Conservation (phyloP, 495 filamentous ascomycete genomes). For the Staphylotrichum tortipilum region DNA sequence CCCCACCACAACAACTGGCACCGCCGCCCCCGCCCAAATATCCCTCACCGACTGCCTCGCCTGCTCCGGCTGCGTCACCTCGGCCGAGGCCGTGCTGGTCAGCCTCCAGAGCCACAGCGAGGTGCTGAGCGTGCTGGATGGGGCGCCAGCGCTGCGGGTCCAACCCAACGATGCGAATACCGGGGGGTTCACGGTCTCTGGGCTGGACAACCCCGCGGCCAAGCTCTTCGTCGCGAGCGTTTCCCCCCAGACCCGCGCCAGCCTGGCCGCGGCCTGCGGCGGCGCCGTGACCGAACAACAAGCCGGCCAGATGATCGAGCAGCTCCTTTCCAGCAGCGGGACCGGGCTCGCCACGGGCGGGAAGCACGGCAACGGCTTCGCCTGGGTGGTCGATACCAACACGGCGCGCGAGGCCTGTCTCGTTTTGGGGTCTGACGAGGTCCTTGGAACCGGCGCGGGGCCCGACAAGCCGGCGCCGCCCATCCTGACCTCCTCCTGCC, state of each 20-base stretch:
- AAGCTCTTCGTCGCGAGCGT: constrained; percentile 84
- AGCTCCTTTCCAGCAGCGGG: constrained; percentile 65
- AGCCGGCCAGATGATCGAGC: constrained; percentile 72
- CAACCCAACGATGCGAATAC: not conserved
- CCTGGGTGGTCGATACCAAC: constrained; percentile 84
- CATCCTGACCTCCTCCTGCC: constrained; percentile 83
- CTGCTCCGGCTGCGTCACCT: constrained; percentile 95
- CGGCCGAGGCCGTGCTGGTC: constrained; percentile 90
- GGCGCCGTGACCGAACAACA: constrained; percentile 62
- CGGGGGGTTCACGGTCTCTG: constrained; percentile 23
- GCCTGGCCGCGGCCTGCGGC: constrained; percentile 73
- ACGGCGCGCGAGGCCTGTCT: constrained; percentile 66
- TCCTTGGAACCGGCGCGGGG: constrained; percentile 25
- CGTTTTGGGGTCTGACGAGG: constrained; percentile 73
- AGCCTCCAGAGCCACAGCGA: constrained; percentile 86
- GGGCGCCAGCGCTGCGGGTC: constrained; percentile 45
- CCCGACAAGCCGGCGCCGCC: constrained; percentile 43
- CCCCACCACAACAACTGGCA: constrained; percentile 20
- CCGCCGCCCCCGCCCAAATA: constrained; percentile 60
- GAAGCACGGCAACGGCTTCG: constrained; percentile 64
- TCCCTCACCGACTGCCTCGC: constrained; percentile 96
- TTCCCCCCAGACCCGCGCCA: constrained; percentile 81
- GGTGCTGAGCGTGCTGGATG: constrained; percentile 73
- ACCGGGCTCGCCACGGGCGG: constrained; percentile 61
- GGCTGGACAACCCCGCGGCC: constrained; percentile 36